Evolutionary conservation across 1,139 yeast species (phyloP).

Genomic region (Cylindricascospora bacillispora): DNA sequence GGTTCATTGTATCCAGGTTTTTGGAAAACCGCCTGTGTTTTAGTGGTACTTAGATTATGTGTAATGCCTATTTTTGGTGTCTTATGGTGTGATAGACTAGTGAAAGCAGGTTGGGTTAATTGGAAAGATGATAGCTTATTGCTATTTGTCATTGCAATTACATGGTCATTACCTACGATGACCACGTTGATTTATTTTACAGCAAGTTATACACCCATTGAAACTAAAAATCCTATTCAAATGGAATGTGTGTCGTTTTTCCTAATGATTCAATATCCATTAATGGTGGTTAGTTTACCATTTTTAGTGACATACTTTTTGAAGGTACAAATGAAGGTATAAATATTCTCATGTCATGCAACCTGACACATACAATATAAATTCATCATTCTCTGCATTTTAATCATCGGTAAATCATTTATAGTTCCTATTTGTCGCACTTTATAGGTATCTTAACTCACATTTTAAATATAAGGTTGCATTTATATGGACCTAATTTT

Average conservation of each 20-base stretch:
- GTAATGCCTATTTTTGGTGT: conserved; percentile 48
- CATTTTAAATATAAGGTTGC: no score
- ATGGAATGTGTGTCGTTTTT: conserved; percentile 63
- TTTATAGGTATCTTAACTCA: no score
- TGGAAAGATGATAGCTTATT: conserved; percentile 39
- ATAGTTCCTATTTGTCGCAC: no score
- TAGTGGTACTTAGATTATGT: conserved; percentile 34
- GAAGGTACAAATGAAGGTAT: conserved; percentile 28
- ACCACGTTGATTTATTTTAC: conserved; percentile 59
- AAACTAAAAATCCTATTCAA: conserved; percentile 43
- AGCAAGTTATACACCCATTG: conserved; percentile 56
- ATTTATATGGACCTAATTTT: no score
- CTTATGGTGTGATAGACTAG: conserved; percentile 36
- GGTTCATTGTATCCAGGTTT: conserved; percentile 50
- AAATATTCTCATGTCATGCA: no score
- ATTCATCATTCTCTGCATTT: no score
- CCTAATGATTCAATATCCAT: conserved; percentile 47
- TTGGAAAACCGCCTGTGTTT: conserved; percentile 42
- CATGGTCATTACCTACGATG: conserved; percentile 56
- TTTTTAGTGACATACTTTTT: conserved; percentile 50
- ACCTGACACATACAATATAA: no score
- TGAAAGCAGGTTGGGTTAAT: conserved; percentile 34
- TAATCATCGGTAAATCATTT: no score
- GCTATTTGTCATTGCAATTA: conserved; percentile 51
- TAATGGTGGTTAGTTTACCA: conserved; percentile 49